phyloP scores from a whole-genome alignment of 2,329 filamentous ascomycete species.

The Phyllosticta ampelicida region DNA sequence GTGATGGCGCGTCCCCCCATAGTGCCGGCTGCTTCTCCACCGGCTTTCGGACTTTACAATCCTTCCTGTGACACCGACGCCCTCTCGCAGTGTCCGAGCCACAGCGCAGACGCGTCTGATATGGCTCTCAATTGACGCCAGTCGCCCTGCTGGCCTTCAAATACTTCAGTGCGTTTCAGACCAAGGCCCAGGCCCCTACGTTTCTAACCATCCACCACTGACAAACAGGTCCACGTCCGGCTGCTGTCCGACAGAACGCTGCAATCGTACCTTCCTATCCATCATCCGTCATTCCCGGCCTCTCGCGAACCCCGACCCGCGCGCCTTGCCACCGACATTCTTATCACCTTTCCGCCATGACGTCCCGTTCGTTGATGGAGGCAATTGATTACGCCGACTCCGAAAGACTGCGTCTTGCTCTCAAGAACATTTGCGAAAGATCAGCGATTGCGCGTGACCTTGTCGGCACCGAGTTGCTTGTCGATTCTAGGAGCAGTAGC shows the following conservation, averaged over 20 bases:
- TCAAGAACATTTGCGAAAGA: conserved; percentile 10
- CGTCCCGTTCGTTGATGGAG: conserved; percentile 5
- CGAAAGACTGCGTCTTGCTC: conserved; percentile 2
- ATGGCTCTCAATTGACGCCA: neutral
- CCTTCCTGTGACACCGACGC: neutral
- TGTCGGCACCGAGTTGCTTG: conserved; percentile 8
- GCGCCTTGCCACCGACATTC: neutral
- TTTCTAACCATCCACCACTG: neutral
- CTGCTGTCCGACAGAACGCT: neutral
- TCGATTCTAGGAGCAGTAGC: conserved; percentile 8
- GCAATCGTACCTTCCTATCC: neutral
- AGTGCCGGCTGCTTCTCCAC: neutral
- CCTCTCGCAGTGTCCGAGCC: neutral
- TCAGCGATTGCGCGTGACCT: conserved; percentile 4
- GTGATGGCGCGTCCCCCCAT: neutral
- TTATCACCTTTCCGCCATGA: neutral
- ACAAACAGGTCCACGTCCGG: neutral
- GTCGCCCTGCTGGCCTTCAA: neutral
- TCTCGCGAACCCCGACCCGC: neutral
- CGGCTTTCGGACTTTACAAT: neutral
- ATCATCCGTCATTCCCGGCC: neutral
- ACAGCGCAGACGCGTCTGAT: neutral
- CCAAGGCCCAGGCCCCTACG: neutral
- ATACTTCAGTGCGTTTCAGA: neutral
- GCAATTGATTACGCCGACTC: conserved; percentile 8